Conservation (phyloP, 2,329 filamentous ascomycete genomes). For the Colletotrichum sidae region DNA sequence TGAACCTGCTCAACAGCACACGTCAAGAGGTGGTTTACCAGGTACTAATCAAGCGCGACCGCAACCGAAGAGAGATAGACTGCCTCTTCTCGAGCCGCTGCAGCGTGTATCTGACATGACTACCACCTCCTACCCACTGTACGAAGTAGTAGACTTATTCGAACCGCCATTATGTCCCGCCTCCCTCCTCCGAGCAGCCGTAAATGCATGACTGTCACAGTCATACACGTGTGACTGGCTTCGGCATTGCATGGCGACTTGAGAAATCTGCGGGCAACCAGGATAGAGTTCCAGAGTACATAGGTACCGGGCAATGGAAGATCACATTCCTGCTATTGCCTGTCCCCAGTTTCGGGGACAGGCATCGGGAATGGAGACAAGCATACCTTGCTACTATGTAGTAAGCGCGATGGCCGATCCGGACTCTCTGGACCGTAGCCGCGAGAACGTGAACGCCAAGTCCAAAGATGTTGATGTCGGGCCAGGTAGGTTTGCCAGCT, state of each 20-base stretch:
- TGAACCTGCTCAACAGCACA: too few relatives aligned
- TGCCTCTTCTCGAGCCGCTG: too few relatives aligned
- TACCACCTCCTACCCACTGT: too few relatives aligned
- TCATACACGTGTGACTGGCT: constrained; percentile 8
- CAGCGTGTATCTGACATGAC: too few relatives aligned
- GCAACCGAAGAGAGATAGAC: too few relatives aligned
- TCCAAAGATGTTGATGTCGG: neutral
- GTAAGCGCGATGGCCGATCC: constrained; percentile 7
- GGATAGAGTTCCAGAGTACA: constrained; percentile 26
- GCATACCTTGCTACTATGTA: neutral
- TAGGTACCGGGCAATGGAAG: constrained; percentile 3
- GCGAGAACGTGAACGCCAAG: constrained; percentile 2
- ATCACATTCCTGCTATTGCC: constrained; percentile 16
- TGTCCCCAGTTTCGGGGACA: constrained; percentile 1
- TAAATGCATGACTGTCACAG: neutral
- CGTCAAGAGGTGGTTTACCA: too few relatives aligned
- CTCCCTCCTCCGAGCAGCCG: too few relatives aligned
- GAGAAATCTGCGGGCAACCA: constrained; percentile 16
- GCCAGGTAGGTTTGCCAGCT: constrained; percentile 3
- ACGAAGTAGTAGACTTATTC: too few relatives aligned
- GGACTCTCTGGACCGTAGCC: constrained; percentile 4
- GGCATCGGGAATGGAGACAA: too few relatives aligned
- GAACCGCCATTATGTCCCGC: too few relatives aligned
- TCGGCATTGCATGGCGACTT: constrained; percentile 16
- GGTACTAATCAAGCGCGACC: too few relatives aligned